Evolutionary conservation across 257 asterid genomes (phyloP).

Genomic region (Craterostigma plantagineum): DNA sequence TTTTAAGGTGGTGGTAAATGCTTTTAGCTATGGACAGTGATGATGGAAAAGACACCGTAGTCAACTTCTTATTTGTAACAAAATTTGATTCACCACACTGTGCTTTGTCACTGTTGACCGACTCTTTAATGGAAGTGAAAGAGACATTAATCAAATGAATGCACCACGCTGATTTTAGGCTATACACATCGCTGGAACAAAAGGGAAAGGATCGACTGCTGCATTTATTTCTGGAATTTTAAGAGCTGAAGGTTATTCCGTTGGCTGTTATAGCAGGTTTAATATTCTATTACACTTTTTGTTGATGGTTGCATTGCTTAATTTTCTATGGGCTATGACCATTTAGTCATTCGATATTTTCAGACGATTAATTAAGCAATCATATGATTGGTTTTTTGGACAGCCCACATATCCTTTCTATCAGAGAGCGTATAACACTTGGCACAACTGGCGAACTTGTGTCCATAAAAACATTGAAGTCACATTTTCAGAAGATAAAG

Average conservation of each 20-base stretch:
- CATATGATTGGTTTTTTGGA: slow-evolving; percentile 12
- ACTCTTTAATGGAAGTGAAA: no score
- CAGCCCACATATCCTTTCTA: slow-evolving; percentile 85
- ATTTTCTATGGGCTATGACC: background rate
- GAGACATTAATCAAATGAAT: no score
- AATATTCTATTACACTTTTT: slow-evolving; percentile 1
- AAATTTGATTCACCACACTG: no score
- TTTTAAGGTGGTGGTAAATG: no score
- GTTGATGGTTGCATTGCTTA: slow-evolving; percentile 4
- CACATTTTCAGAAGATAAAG: slow-evolving; percentile 46
- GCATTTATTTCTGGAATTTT: slow-evolving; percentile 69
- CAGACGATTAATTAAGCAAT: no score
- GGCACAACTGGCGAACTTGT: slow-evolving; percentile 60
- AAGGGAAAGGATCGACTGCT: slow-evolving; percentile 97
- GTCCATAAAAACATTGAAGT: slow-evolving; percentile 33
- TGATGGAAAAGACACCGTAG: no score
- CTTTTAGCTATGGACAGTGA: no score
- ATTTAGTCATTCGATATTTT: slow-evolving; percentile 7
- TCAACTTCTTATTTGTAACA: no score
- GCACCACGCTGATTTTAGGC: slow-evolving; percentile 22
- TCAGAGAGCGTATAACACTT: slow-evolving; percentile 80
- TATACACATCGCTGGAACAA: slow-evolving; percentile 85
- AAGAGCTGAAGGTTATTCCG: slow-evolving; percentile 79
- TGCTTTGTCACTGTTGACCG: no score
- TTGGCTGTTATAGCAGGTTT: slow-evolving; percentile 87